Percentiles rank a stretch among this genome's conserved stretches.
Evolutionary conservation across 1,284 basidiomycete genomes (phyloP).

Genomic region (Ceratobasidium sp.): DNA sequence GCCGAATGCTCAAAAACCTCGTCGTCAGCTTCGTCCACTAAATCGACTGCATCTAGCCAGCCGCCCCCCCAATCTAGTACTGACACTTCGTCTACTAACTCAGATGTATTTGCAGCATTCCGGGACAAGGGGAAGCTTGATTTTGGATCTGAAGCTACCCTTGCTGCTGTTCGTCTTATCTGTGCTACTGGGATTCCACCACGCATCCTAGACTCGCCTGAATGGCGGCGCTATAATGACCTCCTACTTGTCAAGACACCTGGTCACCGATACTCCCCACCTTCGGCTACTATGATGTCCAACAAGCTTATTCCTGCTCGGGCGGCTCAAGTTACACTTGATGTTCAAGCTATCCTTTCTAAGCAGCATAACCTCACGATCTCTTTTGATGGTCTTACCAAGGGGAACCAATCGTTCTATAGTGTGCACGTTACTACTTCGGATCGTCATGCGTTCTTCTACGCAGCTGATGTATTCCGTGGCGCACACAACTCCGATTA

Average conservation of each 20-base stretch:
- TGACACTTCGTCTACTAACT: neutral
- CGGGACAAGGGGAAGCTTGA: slow-evolving; percentile 8
- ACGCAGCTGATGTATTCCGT: neutral
- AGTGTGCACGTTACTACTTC: slow-evolving; percentile 1
- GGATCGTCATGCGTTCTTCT: neutral
- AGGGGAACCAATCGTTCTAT: slow-evolving; percentile 14
- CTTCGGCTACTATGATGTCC: slow-evolving; percentile 14
- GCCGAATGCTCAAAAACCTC: neutral
- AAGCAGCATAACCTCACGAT: neutral
- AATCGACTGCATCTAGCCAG: neutral
- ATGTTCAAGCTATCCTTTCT: neutral
- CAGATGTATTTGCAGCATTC: slow-evolving; percentile 3
- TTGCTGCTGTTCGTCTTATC: slow-evolving; percentile 2
- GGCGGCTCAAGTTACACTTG: neutral
- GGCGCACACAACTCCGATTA: slow-evolving; percentile 4
- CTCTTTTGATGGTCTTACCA: slow-evolving; percentile 16
- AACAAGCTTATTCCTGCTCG: slow-evolving; percentile 26
- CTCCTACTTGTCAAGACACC: slow-evolving; percentile 1
- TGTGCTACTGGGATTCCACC: slow-evolving; percentile 14
- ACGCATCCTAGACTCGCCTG: slow-evolving; percentile 3
- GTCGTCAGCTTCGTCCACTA: neutral
- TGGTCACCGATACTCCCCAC: neutral
- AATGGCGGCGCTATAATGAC: neutral
- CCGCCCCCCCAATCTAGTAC: neutral
- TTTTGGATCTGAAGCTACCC: neutral